phyloP scores from a whole-genome alignment of 2,329 filamentous ascomycete species.

The Dactylellina sp. region DNA sequence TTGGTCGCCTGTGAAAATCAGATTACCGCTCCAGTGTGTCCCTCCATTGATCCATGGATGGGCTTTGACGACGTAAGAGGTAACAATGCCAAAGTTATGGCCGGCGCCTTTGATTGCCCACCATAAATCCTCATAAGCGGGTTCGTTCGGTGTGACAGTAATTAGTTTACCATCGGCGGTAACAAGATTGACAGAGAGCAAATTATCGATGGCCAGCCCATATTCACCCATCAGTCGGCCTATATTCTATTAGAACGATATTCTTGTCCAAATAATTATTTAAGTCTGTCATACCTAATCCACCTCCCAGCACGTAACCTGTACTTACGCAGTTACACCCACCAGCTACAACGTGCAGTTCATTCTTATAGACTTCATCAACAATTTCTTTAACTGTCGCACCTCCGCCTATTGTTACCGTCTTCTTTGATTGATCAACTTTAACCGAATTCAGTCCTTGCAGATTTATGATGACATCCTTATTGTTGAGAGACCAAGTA shows the following conservation, averaged over 20 bases:
- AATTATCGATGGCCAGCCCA: slow-evolving; percentile 63
- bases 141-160: slow-evolving; percentile 59
- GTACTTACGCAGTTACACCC: slow-evolving; percentile 51
- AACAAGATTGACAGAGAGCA: slow-evolving; percentile 64
- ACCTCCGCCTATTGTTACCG: slow-evolving; percentile 57
- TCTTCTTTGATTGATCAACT: slow-evolving; percentile 51
- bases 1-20: slow-evolving; percentile 61
- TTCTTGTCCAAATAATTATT: background rate
- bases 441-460: slow-evolving; percentile 36
- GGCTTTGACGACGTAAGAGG: slow-evolving; percentile 64
- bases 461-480: slow-evolving; percentile 57
- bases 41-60: slow-evolving; percentile 60
- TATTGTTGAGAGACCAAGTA: slow-evolving; percentile 36
- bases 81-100: slow-evolving; percentile 66
- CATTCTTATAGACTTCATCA: slow-evolving; percentile 42
- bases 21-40: slow-evolving; percentile 59
- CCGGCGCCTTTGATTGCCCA: slow-evolving; percentile 65
- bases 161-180: slow-evolving; percentile 64
- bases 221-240: slow-evolving; percentile 58
- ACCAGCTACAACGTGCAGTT: slow-evolving; percentile 46
- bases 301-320: slow-evolving; percentile 45
- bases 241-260: slow-evolving; percentile 1
- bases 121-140: slow-evolving; percentile 62
- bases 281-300: slow-evolving; percentile 29
- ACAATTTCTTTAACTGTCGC: slow-evolving; percentile 56